Percentiles rank a stretch among this genome's conserved stretches.
Conservation (phyloP, 2,329 filamentous ascomycete genomes). For the Cytospora paraplurivora region DNA sequence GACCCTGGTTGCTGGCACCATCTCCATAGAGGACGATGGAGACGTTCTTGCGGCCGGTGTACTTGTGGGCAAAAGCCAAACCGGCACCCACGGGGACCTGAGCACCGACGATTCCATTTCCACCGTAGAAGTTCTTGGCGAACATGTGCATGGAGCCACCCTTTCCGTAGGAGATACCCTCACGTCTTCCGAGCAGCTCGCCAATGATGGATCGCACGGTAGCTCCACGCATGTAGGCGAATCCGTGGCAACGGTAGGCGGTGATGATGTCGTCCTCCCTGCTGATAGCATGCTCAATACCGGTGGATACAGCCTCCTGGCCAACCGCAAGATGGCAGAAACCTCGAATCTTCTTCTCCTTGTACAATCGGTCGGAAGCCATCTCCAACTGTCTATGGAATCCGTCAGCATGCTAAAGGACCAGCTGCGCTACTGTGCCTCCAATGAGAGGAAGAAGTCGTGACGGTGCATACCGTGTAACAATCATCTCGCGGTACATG, state of each 20-base stretch:
- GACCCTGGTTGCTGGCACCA: conserved; percentile 97
- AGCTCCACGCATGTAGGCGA: conserved; percentile 93
- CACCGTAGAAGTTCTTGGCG: conserved; percentile 94
- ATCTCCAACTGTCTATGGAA: conserved; percentile 91
- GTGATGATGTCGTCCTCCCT: conserved; percentile 95
- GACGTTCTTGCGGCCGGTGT: conserved; percentile 82
- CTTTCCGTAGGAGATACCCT: conserved; percentile 98
- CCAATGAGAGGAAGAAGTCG: conserved; percentile 5
- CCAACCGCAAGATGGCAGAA: conserved; percentile 99
- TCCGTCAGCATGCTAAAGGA: conserved; percentile 25
- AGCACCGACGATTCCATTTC: conserved; percentile 98
- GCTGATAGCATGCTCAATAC: conserved; percentile 94
- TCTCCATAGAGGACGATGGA: conserved; percentile 94
- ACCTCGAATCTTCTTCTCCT: conserved; percentile 99
- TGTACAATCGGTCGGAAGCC: conserved; percentile 98
- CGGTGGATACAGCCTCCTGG: conserved; percentile 95
- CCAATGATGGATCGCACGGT: conserved; percentile 91
- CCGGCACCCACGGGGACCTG: conserved; percentile 97
- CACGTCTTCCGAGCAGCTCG: conserved; percentile 89
- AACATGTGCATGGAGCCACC: conserved; percentile 99
- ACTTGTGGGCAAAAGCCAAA: conserved; percentile 96
- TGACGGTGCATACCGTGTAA: conserved; percentile 71
- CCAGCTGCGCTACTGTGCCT: background rate
- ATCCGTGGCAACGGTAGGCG: conserved; percentile 98
- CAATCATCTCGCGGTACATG: conserved; percentile 99